A percentile compares a stretch with the other conserved stretches of the same genome.
phyloP scores from a whole-genome alignment of 2,329 filamentous ascomycete genomes.

The Cladophialophora immunda region DNA sequence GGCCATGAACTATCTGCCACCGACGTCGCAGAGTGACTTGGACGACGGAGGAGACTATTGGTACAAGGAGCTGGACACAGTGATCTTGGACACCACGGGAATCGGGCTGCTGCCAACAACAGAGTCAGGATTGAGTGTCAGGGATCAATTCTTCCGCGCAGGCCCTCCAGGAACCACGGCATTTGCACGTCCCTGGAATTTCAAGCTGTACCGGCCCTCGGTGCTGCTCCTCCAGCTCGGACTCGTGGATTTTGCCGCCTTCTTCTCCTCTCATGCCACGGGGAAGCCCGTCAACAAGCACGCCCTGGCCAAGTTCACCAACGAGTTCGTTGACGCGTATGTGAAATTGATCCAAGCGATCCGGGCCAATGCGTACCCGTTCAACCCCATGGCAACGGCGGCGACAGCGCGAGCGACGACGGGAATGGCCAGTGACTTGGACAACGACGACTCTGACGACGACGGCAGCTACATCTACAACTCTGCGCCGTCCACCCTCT shows the following conservation, averaged over 20 bases:
- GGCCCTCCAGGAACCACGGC: conserved; percentile 45
- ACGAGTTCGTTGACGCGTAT: conserved; percentile 39
- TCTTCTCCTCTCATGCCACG: conserved; percentile 14
- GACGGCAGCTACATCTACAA: conserved; percentile 38
- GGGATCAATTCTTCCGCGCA: conserved; percentile 37
- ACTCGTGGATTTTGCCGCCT: conserved; percentile 23
- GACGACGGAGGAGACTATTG: conserved; percentile 14
- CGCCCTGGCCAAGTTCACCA: conserved; percentile 24
- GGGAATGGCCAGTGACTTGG: conserved; percentile 4
- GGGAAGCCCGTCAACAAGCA: conserved; percentile 15
- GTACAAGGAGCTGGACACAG: conserved; percentile 21
- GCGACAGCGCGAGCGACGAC: no score
- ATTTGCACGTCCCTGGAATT: conserved; percentile 48
- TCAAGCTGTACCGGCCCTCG: conserved; percentile 47
- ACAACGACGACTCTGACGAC: conserved; percentile 24
- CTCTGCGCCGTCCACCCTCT: conserved; percentile 41
- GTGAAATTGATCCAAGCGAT: conserved; percentile 48
- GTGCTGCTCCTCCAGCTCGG: conserved; percentile 44
- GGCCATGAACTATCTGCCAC: neutral
- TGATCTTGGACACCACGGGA: neutral
- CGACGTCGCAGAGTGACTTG: neutral
- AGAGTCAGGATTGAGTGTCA: conserved; percentile 13
- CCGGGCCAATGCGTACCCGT: conserved; percentile 42
- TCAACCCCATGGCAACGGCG: conserved; percentile 27
- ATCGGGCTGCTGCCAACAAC: neutral